Evolutionary conservation across 768 basidiomycete genomes (phyloP), one percentile per base, ranked within the genome.

Genomic region (Mycena rebaudengoi): DNA sequence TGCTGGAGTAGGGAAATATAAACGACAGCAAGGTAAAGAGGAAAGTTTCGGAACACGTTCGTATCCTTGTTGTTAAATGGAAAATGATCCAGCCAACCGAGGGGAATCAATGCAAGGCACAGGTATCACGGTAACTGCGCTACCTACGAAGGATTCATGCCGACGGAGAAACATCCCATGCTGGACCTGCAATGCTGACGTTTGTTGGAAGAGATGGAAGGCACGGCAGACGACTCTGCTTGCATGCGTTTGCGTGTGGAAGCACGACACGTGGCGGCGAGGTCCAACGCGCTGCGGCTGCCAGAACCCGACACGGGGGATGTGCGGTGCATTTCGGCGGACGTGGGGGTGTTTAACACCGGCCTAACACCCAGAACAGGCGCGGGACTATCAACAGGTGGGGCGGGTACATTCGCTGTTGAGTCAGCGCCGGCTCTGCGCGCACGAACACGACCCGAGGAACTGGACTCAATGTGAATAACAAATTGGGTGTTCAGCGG

Each of bases 371-470:
- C 11, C 20, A 25, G 23, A 44, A 23, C 28, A 18, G 46, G 46
- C 28, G n/a, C 16, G 46, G 46, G 23, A n/a, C 18, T 21, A 48
- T 32, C 28, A 32, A 30, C 39, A 16, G 51, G 51, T 23, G 23
- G 51, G 25, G 51, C 18, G 13, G 35, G 51, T 29, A 41, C 26
- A 8, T 28, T 39, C 23, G 18, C 25, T 41, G 37, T 37, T 20
- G 18, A 39, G 39, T 28, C 25, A 53, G 51, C 37, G n/a, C n/a
- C n/a, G 16, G 54, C 21, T n/a, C 12, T 55, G n/a, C 41, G 30
- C 7, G 41, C 29, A 33, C 54, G 54, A 29, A 55, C 54, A 33
- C 54, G 54, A 32, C 53, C 52, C 20, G 53, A 54, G 26, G 52
- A 53, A 29, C 12, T 53, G 11, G 52, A 53, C 52, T 54, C n/a